A percentile compares a stretch with the other conserved stretches of the same genome.
These are phyloP conservation scores for Sporothrix phasma DNA, from an alignment of 2,329 filamentous ascomycete species.

Conservation along the genomic window DNA sequence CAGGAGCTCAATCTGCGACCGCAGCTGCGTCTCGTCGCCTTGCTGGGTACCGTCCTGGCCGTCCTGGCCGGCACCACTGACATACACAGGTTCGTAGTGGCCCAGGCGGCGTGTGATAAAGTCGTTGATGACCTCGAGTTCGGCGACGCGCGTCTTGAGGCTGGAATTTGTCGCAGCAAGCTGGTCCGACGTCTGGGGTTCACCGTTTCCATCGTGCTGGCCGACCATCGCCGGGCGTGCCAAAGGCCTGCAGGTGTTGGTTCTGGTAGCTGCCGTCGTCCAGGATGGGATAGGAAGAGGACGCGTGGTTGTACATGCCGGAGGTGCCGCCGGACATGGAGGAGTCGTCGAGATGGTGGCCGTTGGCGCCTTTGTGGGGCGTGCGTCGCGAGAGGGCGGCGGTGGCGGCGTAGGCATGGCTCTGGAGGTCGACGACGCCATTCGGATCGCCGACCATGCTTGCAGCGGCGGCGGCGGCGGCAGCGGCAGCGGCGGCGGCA, in stretches of 20 bases:
- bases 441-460: constrained; percentile 39
- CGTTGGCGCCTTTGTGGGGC: constrained; percentile 63
- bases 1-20: constrained; percentile 42
- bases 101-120: constrained; percentile 65
- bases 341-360: constrained; percentile 64
- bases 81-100: constrained; percentile 54
- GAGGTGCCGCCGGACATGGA: constrained; percentile 73
- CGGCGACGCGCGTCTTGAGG: constrained; percentile 89
- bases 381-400: constrained; percentile 45
- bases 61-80: constrained; percentile 37
- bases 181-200: constrained; percentile 68
- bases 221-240: constrained; percentile 32
- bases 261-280: constrained; percentile 59
- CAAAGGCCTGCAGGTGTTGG: constrained; percentile 39
- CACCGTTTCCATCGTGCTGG: constrained; percentile 40
- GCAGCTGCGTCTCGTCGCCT: constrained; percentile 47
- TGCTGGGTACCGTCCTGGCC: constrained; percentile 2
- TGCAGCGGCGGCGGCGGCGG: constrained; percentile 15
- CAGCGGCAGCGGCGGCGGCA: constrained; percentile 14
- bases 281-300: constrained; percentile 60
- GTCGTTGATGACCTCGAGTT: constrained; percentile 90
- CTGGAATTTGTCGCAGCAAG: constrained; percentile 71
- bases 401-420: constrained; percentile 44
- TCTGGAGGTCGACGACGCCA: constrained; percentile 46
- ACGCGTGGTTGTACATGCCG: constrained; percentile 61